phyloP scores from a whole-genome alignment of 495 filamentous ascomycete species.

The Hypoxylon rickii region DNA sequence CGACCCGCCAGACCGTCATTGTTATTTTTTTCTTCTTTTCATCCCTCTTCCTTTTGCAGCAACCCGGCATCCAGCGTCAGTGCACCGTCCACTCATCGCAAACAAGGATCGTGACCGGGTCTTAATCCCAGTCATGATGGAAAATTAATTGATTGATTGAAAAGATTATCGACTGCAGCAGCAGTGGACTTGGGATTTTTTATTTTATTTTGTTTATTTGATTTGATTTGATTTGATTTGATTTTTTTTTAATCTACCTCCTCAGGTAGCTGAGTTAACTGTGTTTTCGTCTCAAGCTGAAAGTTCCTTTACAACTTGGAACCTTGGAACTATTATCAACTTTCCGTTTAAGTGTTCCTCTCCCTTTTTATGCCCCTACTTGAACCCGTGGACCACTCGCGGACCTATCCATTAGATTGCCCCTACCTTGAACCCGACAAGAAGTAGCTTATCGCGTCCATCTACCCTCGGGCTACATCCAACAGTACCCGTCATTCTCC shows the following conservation, averaged over 20 bases:
- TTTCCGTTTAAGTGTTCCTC: no score
- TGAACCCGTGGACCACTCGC: no score
- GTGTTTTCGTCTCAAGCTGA: no score
- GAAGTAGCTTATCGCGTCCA: conserved; percentile 12
- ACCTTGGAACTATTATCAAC: no score
- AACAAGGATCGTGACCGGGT: conserved; percentile 31
- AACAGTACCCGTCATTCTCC: no score
- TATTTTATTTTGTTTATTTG: background rate
- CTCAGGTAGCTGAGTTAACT: no score
- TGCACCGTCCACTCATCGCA: background rate
- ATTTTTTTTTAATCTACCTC: background rate
- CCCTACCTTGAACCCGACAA: background rate
- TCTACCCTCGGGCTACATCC: background rate
- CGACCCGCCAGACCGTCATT: conserved; percentile 6
- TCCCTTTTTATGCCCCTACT: no score
- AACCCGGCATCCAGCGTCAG: background rate
- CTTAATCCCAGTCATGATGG: conserved; percentile 30
- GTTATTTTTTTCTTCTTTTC: background rate
- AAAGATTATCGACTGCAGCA: conserved; percentile 15
- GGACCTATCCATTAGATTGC: no score
- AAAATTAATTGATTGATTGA: conserved; percentile 35
- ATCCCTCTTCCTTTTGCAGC: background rate
- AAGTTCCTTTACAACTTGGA: no score
- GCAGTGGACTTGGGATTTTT: conserved; percentile 9
- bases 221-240: background rate